A percentile compares a stretch with the other conserved stretches of the same genome.
These are phyloP conservation scores for Lablab purpureus DNA, from an alignment of 306 rosid genomes.

Conservation along the genomic window DNA sequence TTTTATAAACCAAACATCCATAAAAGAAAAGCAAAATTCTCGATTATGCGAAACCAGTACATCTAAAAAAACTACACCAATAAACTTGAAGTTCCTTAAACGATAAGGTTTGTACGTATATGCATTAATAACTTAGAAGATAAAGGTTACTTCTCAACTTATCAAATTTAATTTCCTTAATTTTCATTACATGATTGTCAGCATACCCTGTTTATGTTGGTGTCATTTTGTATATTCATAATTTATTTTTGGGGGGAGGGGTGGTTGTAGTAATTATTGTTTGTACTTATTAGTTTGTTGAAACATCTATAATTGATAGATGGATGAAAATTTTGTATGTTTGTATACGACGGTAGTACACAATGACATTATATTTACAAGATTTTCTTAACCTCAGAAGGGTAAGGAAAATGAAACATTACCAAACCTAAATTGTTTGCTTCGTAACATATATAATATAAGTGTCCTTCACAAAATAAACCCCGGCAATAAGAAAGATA, in stretches of 20 bases:
- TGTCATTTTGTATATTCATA: constrained; percentile 8
- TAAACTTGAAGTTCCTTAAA: constrained; percentile 1
- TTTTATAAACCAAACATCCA: no score
- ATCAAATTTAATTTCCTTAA: constrained; percentile 21
- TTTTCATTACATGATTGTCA: constrained; percentile 13
- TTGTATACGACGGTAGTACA: background rate
- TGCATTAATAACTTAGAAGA: background rate
- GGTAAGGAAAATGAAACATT: constrained; percentile 44
- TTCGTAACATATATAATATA: constrained; percentile 6
- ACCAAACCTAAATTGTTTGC: constrained; percentile 44
- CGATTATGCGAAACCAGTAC: no score
- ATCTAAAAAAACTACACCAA: no score
- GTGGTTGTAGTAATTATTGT: background rate
- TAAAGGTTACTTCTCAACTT: background rate
- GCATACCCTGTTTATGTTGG: background rate
- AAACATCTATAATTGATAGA: constrained; percentile 33
- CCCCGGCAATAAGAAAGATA: constrained; percentile 44
- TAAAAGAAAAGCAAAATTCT: no score
- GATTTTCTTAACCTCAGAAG: constrained; percentile 25
- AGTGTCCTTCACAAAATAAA: constrained; percentile 25
- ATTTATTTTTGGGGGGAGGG: background rate
- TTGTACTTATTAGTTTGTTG: constrained; percentile 34
- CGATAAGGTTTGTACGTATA: constrained; percentile 20
- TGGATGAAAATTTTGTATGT: background rate
- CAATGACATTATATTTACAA: constrained; percentile 1